Evolutionary conservation across 345 rosid genomes (phyloP).

Genomic region (Eucalyptus victrix): DNA sequence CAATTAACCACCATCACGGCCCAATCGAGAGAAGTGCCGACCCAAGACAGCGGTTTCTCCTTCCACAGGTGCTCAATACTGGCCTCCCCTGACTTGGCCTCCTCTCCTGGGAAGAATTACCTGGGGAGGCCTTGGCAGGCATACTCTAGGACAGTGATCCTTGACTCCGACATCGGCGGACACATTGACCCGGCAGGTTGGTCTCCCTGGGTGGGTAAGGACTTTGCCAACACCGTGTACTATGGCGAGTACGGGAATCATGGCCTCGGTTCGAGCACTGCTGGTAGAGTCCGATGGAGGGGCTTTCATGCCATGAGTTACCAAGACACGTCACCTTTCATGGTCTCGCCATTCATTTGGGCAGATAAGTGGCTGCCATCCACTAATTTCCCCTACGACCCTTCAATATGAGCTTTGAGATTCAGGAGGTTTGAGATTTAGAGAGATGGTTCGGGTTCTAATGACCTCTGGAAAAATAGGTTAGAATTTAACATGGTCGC

Average conservation of each 20-base stretch:
- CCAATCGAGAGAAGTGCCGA: constrained; percentile 39
- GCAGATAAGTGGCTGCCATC: background rate
- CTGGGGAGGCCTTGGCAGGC: background rate
- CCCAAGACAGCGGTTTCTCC: constrained; percentile 68
- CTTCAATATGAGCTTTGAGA: background rate
- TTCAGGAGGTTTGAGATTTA: background rate
- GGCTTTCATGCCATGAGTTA: background rate
- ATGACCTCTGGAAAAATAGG: background rate
- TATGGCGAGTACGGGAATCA: background rate
- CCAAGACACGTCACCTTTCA: background rate
- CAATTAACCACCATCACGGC: constrained; percentile 70
- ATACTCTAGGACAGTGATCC: background rate
- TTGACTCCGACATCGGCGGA: background rate
- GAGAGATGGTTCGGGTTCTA: background rate
- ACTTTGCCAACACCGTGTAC: background rate
- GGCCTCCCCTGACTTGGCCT: background rate
- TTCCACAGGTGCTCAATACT: constrained; percentile 55
- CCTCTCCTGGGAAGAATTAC: background rate
- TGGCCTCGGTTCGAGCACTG: background rate
- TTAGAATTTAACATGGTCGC: background rate
- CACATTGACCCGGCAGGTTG: background rate
- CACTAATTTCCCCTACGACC: background rate
- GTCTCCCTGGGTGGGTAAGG: background rate
- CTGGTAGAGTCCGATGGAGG: background rate
- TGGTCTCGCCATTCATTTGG: background rate